These are phyloP conservation scores for Collybiopsis luxurians DNA, from an alignment of 768 basidiomycete species.

Conservation along the genomic window DNA sequence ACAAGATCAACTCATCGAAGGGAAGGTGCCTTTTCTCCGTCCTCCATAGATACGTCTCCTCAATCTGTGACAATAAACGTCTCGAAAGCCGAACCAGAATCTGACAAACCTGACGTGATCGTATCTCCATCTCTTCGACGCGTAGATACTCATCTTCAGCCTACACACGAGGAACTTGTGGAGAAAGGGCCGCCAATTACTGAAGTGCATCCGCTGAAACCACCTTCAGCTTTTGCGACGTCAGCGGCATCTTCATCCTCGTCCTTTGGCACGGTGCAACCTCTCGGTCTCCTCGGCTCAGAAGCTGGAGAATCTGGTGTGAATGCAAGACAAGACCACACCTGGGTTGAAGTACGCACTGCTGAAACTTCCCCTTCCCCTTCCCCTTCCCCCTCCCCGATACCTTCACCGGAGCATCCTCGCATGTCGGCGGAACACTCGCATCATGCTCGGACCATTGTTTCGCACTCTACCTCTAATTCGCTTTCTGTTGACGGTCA, in stretches of 20 bases:
- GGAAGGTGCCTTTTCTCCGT: constrained; percentile 69
- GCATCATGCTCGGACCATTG: constrained; percentile 2
- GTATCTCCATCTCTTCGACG: constrained; percentile 5
- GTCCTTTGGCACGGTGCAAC: constrained; percentile 24
- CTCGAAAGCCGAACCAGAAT: background rate
- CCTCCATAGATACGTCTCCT: constrained; percentile 16
- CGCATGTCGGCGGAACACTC: constrained; percentile 17
- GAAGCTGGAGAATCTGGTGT: background rate
- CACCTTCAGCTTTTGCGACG: background rate
- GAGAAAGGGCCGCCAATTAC: background rate
- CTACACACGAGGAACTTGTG: background rate
- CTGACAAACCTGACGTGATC: background rate
- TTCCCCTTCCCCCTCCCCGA: background rate
- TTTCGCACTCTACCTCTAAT: constrained; percentile 15
- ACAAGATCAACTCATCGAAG: constrained; percentile 36
- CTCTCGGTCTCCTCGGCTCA: constrained; percentile 9
- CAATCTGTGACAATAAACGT: background rate
- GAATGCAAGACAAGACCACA: background rate
- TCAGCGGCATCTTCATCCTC: constrained; percentile 13
- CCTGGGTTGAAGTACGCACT: constrained; percentile 6
- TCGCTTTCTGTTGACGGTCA: constrained; percentile 4
- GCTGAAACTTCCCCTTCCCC: background rate
- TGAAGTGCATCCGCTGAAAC: constrained; percentile 4
- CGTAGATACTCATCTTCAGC: background rate
- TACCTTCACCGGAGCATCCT: background rate